Percentiles rank a stretch among this genome's conserved stretches.
These are phyloP conservation scores for Plasmodium adleri DNA, from an alignment of 169 alveolate genomes.

Conservation along the genomic window DNA sequence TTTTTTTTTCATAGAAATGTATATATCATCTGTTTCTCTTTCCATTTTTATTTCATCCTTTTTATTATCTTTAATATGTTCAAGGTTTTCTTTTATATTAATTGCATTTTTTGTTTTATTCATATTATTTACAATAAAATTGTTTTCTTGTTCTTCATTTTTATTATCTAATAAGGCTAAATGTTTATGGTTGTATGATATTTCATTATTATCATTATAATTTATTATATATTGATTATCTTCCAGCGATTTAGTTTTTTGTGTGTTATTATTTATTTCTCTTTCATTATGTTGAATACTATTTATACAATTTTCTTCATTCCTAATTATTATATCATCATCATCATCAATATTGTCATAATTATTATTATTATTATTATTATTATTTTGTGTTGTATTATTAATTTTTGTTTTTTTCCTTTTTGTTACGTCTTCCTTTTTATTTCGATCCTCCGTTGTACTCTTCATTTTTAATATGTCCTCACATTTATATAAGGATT, in stretches of 20 bases:
- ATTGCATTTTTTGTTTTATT: background rate
- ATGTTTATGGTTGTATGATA: background rate
- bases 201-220: slow-evolving; percentile 1
- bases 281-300: background rate
- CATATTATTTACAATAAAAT: background rate
- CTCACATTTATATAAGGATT: too few relatives aligned
- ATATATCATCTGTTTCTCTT: slow-evolving; percentile 26
- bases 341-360: background rate
- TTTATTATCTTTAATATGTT: background rate
- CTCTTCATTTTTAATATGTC: too few relatives aligned
- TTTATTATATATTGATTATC: too few relatives aligned
- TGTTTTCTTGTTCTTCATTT: background rate
- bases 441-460: too few relatives aligned
- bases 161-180: background rate
- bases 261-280: background rate
- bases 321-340: background rate
- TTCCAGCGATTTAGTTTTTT: too few relatives aligned
- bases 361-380: background rate
- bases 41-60: slow-evolving; percentile 15
- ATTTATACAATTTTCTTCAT: background rate
- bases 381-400: too few relatives aligned
- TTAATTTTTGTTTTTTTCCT: too few relatives aligned
- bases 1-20: slow-evolving; percentile 41
- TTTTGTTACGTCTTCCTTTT: too few relatives aligned
- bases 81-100: background rate